Evolutionary conservation across 2,329 filamentous ascomycete species (phyloP).

Genomic region (Hymenoscyphus occultus): DNA sequence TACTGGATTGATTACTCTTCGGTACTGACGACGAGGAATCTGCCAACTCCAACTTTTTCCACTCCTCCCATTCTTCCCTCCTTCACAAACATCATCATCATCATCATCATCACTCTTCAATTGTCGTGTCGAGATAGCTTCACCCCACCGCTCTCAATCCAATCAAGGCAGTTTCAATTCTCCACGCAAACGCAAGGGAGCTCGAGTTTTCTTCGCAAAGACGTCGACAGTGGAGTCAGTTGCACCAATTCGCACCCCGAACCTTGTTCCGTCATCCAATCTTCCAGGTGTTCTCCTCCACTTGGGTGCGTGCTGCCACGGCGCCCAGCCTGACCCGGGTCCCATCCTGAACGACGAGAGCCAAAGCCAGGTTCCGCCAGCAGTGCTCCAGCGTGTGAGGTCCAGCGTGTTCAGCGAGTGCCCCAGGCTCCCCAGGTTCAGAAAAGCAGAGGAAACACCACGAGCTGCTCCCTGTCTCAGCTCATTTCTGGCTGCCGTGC

Average conservation of each 20-base stretch:
- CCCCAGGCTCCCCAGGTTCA: neutral
- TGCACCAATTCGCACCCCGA: neutral
- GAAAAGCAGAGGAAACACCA: neutral
- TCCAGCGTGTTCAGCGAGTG: neutral
- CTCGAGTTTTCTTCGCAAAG: neutral
- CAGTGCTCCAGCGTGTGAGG: neutral
- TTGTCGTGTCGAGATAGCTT: conserved; percentile 1
- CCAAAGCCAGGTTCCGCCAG: neutral
- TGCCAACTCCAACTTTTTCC: conserved; percentile 2
- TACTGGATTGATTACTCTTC: neutral
- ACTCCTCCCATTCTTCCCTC: neutral
- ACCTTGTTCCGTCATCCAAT: neutral
- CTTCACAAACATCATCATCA: neutral
- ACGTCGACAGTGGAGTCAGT: neutral
- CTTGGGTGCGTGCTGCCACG: neutral
- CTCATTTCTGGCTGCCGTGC: conserved; percentile 26
- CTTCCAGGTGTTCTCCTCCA: neutral
- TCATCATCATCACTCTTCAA: neutral
- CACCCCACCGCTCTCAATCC: neutral
- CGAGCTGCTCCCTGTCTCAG: conserved; percentile 24
- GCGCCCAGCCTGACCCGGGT: neutral
- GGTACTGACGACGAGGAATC: neutral
- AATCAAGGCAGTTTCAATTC: neutral
- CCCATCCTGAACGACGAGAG: neutral
- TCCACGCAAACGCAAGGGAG: neutral